Conservation (phyloP, 2,329 filamentous ascomycete genomes). For the Torrubiella hemipterigena region DNA sequence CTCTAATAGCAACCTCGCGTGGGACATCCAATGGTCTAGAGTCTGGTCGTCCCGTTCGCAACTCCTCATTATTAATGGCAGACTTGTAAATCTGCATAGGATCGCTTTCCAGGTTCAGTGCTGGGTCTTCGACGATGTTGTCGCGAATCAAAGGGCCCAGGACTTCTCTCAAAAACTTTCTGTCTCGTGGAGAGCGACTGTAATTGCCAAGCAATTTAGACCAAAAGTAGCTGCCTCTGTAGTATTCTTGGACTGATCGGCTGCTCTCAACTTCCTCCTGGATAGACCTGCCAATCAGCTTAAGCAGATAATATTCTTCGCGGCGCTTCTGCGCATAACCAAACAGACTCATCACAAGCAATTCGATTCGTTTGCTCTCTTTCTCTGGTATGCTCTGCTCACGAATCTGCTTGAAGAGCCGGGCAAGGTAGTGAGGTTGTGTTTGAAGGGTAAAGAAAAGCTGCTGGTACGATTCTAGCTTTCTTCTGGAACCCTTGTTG, state of each 20-base stretch:
- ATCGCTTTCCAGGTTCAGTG: constrained; percentile 88
- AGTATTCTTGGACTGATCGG: constrained; percentile 66
- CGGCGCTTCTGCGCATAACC: constrained; percentile 93
- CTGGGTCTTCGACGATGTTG: constrained; percentile 85
- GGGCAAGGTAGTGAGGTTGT: constrained; percentile 85
- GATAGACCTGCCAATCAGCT: constrained; percentile 71
- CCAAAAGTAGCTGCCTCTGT: constrained; percentile 90
- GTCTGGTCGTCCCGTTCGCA: constrained; percentile 79
- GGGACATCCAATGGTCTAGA: constrained; percentile 72
- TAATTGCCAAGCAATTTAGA: constrained; percentile 77
- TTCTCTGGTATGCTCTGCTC: constrained; percentile 80
- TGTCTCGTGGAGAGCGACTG: constrained; percentile 78
- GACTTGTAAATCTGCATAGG: constrained; percentile 95
- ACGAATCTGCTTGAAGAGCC: constrained; percentile 73
- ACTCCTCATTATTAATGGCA: constrained; percentile 92
- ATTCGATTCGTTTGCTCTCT: constrained; percentile 84
- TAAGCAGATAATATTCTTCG: constrained; percentile 93
- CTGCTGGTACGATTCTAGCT: constrained; percentile 93
- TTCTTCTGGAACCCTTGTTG: constrained; percentile 91
- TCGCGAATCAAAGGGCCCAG: constrained; percentile 77
- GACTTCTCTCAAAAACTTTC: constrained; percentile 82
- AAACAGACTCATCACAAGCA: constrained; percentile 91
- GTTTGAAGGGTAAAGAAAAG: constrained; percentile 96
- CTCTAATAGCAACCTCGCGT: constrained; percentile 87
- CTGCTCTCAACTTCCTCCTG: constrained; percentile 75